Evolutionary conservation across 768 basidiomycete genomes (phyloP), one percentile per base, ranked within the genome.

Genomic region (Tephrocybe rancida): DNA sequence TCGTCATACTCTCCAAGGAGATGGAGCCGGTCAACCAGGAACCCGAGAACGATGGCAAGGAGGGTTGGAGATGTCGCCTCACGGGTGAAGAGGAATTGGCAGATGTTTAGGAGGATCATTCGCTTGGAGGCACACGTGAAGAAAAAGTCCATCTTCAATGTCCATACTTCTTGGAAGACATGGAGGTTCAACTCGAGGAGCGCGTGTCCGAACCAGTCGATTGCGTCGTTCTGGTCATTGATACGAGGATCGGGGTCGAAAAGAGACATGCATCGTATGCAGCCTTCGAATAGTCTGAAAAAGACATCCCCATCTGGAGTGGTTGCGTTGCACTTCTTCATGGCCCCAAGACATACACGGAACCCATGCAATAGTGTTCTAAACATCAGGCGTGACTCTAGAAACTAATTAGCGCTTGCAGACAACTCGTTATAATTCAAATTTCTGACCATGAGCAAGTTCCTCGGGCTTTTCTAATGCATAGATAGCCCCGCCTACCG

Each of bases 141-240:
- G 75, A 95, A 97, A 67, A 95, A 88, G 24, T 86, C 87, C 73
- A 98, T 89, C 67, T 93, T 89, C 66, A 85, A 86, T 30, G 90
- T 93, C 94, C 95, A 96, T 27, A 98, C 91, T 71, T 97, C 94
- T 68, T 96, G 90, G 67, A 97, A 95, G 55, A 95, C 89, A 63
- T 96, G 92, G 7, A 90, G 77, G 64, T 97, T 90, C 61, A 95
- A 82, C 67, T 95, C 90, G 32, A 85, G 70, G 39, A 95, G 80
- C 37, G 90, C 84, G 21, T 83, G 81, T 5, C 83, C 85, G 54
- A 98, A 84, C 79, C 87, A 86, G 52, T 99, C 96, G 63, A 94
- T 81, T 5, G 87, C 86, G 65, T 98, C 95, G 47, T 86, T 77
- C 50, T 76, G 74, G 38, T 69, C 82, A 32, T 78, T 83, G 46